These are phyloP conservation scores for Blastocystis sp. DNA, from an alignment of 352 stramenopile species.

Conservation along the genomic window DNA sequence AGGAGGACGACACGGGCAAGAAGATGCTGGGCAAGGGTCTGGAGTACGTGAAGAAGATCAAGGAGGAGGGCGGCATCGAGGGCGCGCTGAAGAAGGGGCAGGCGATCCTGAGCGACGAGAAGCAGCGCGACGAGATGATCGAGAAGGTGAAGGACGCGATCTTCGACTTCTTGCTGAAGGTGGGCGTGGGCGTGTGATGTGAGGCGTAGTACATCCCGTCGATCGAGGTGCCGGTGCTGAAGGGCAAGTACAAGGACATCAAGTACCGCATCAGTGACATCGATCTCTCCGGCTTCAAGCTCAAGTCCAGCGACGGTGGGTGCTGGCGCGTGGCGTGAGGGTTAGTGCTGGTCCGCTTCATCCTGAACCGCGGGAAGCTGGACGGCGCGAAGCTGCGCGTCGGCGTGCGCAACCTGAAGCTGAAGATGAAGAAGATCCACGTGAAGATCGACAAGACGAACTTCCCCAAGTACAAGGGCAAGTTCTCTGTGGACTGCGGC, in stretches of 20 bases:
- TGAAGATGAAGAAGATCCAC: slow-evolving; percentile 67
- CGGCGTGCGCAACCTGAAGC: slow-evolving; percentile 35
- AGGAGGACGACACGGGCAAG: slow-evolving; percentile 65
- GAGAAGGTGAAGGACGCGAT: slow-evolving; percentile 63
- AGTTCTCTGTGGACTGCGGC: not conserved
- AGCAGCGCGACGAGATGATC: slow-evolving; percentile 65
- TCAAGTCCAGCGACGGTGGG: slow-evolving; percentile 53
- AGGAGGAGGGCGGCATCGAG: slow-evolving; percentile 53
- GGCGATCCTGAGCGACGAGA: slow-evolving; percentile 41
- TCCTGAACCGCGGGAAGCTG: slow-evolving; percentile 57
- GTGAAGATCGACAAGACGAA: slow-evolving; percentile 41
- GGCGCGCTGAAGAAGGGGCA: slow-evolving; percentile 59
- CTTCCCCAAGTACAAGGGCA: slow-evolving; percentile 62
- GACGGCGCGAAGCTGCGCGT: slow-evolving; percentile 63
- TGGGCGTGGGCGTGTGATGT: slow-evolving; percentile 64
- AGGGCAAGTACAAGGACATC: slow-evolving; percentile 97
- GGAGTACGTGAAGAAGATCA: not conserved
- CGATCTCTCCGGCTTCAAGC: slow-evolving; percentile 54
- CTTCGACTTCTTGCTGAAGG: slow-evolving; percentile 79
- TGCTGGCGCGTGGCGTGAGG: not conserved
- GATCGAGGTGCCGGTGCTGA: slow-evolving; percentile 95
- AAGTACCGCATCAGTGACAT: slow-evolving; percentile 80
- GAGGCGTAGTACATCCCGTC: slow-evolving; percentile 81
- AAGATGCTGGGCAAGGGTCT: slow-evolving; percentile 62
- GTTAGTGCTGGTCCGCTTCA: slow-evolving; percentile 40